Conservation (phyloP, 257 asterid genomes). For the Solanum piurae region DNA sequence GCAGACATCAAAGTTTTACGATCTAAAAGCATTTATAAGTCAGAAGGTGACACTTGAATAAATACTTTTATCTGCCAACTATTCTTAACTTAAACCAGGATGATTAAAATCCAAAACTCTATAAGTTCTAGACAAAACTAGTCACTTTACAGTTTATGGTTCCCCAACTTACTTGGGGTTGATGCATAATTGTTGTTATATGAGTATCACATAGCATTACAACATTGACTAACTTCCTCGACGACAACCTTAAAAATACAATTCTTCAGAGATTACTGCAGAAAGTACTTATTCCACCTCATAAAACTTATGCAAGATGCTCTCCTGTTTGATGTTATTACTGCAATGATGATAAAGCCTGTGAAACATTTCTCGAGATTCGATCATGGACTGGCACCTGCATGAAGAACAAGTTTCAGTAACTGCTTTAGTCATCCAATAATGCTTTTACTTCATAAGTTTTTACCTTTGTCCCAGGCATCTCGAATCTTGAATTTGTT, state of each 20-base stretch:
- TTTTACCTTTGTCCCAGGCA: slow-evolving; percentile 48
- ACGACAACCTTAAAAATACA: background rate
- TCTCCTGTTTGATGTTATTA: background rate
- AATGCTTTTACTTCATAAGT: background rate
- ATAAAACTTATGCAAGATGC: background rate
- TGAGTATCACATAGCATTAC: background rate
- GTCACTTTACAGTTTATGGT: background rate
- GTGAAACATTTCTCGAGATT: slow-evolving; percentile 53
- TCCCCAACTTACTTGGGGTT: background rate
- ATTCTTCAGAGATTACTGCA: background rate
- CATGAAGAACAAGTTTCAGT: slow-evolving; percentile 10
- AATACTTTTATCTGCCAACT: background rate
- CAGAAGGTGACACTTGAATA: background rate
- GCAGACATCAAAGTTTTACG: background rate
- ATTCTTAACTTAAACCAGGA: background rate
- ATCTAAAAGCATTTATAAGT: background rate
- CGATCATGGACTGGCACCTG: slow-evolving; percentile 80
- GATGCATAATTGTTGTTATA: background rate
- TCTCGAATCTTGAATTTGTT: slow-evolving; percentile 53
- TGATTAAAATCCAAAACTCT: background rate
- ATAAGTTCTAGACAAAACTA: background rate
- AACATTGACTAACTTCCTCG: background rate
- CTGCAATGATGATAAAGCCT: slow-evolving; percentile 40
- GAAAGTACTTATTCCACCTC: background rate
- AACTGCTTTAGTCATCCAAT: background rate